Evolutionary conservation across 2,329 filamentous ascomycete genomes (phyloP), one percentile per base, ranked within the genome.

Genomic region (Graphium sp.): DNA sequence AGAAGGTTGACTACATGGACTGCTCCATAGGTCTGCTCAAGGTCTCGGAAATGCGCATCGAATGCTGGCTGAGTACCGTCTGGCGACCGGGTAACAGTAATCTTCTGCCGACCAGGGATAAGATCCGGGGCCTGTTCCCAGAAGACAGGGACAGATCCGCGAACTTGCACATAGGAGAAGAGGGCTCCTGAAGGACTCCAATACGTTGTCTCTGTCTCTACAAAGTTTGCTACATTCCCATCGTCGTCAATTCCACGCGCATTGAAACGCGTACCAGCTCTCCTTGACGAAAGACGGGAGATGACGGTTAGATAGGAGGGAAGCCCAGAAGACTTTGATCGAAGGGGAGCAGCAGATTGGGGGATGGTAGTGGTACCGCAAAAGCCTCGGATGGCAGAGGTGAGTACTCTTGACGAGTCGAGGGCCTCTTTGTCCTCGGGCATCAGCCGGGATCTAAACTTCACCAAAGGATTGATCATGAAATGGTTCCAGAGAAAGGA

Each of bases 401-500:
- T 98, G 33, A 98, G 56, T 30, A 95, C 84, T 22, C 79, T 70
- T 13, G 84, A 93, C 4, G 66, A 62, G 55, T 98, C 89, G n/a
- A 98, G 63, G 5, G 73, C 74, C 34, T 71, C 65, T 39, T 76
- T 77, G 40, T 94, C 83, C 30, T 69, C 65, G 5, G 70, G 66
- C 35, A 82, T 67, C 26, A 98, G 62, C 12, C 81, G 70, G 18
- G 78, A 84, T 24, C 89, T 74, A 48, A 98, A 95, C 47, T 84
- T 70, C 18, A 94, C 75, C 30, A 98, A 62, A 5, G 89, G 85
- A 37, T 79, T 76, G 42, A 98, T 93, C 84, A 98, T 94, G 53
- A 91, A 94, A 4, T 83, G 91, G 46, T 98, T 98, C 89, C 89
- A 98, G 12, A 98, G 56, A 46, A 93, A 94, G 2, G 80, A 78